Base-by-base conservation (phyloP, 208 protist species). In the Trypanosoma scelopori region DNA sequence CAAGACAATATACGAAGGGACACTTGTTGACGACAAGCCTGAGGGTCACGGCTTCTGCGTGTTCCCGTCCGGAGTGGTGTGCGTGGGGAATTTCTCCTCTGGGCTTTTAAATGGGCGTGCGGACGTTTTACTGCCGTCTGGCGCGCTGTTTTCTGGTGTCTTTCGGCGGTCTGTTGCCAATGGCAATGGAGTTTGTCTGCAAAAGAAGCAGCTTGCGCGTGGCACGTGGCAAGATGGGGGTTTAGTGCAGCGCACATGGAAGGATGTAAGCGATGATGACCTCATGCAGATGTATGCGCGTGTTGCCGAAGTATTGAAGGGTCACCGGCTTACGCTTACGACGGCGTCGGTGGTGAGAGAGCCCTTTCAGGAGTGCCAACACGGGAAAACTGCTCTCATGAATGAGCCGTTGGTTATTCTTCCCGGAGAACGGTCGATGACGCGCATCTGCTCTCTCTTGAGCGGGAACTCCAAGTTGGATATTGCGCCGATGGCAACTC, bases 1-100 rank as follows among this genome's bases (percentile, higher is more conserved):
- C 25, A 81, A 81, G 2, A 76, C 73, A 0, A 65, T 89, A 16
- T 92, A 89, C 72, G 81, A 88, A 30, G 87, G 83, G 3, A 64
- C 77, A 39, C 73, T 65, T 39, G 55, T 78, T 6, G 45, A 74
- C 39, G 83, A 77, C 35, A 59, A 76, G 46, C 78, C 77, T 4
- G 71, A 89, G 58, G 87, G 81, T 12, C 77, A 77, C 27, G 87
- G 87, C 32, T 65, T 81, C 7, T 82, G 82, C 43, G 84, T 71
- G 47, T 90, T 81, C 65, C 32, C 72, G 0, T 87, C 81, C 20
- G 83, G 87, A 32, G 81, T 82, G 60, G 81, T 93, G 25, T 89
- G 75, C 52, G 72, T 83, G 0, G 87, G 87, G 0, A 59, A 80
- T 48, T 93, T 89, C 32, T 45, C 39, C 23, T 25, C 56, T 3